Percentiles rank a stretch among this genome's conserved stretches.
phyloP scores from a whole-genome alignment of 345 rosid species.

The Corchorus capsularis region DNA sequence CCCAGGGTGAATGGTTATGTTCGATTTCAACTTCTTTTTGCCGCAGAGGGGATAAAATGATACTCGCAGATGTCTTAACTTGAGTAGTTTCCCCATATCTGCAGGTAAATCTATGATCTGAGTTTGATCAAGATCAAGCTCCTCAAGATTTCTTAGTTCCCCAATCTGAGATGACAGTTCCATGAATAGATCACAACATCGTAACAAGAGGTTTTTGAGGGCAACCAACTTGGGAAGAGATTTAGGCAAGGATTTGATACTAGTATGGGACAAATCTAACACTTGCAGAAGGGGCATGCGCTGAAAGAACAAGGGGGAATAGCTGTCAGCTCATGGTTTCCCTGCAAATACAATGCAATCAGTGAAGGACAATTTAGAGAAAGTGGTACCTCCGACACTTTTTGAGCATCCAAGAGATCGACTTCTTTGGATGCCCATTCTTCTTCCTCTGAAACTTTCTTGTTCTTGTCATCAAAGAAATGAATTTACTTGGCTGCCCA shows the following conservation, averaged over 20 bases:
- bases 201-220: constrained; percentile 26
- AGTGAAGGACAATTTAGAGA: constrained; percentile 16
- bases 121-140: constrained; percentile 32
- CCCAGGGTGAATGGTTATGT: constrained; percentile 1
- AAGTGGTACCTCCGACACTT: constrained; percentile 10
- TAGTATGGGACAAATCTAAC: constrained; percentile 29
- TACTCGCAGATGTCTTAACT: constrained; percentile 19
- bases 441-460: background rate
- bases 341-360: constrained; percentile 6
- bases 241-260: constrained; percentile 33
- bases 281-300: constrained; percentile 25
- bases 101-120: constrained; percentile 24
- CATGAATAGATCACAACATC: constrained; percentile 23
- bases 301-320: constrained; percentile 20
- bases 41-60: constrained; percentile 12
- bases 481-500: no score
- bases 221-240: constrained; percentile 22
- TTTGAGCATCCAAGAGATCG: background rate
- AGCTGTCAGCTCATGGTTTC: constrained; percentile 17
- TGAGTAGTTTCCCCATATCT: background rate
- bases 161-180: constrained; percentile 28
- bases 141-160: constrained; percentile 23
- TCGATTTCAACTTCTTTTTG: background rate
- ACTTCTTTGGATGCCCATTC: background rate
- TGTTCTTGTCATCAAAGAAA: no score